Base-by-base conservation (phyloP, 2,329 filamentous ascomycete species). In the Didymella keratinophila region DNA sequence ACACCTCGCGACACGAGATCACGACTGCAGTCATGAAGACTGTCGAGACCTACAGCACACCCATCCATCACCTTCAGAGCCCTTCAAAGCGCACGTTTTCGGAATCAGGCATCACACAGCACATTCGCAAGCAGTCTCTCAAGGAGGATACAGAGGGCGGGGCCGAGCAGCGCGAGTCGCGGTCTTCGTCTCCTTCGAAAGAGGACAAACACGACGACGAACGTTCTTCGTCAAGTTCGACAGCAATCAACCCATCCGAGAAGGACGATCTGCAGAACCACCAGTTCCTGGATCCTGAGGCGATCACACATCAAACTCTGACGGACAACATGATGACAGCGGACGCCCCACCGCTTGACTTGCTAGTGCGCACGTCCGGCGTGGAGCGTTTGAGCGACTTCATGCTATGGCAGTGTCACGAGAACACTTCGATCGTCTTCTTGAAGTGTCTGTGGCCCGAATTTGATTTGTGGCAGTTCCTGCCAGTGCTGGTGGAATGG, bases 391-490 rank as follows among this genome's bases (percentile, higher is more conserved):
- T 99, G 58, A 97, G 93, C 73, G 95, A 99, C 76, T 99, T 98
- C 71, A 95, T 99, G 93, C 87, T 99, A 32, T 99, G 95, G 95
- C 95, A 99, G 78, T 95, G 92, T 70, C 93, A 98, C 73, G 87
- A 97, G 72, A 84, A 94, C 63, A 97, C 95, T 0, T 90, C 96
- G 60, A 90, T 99, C 64, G 92, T 96, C 59, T 99, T 98, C 74
- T 79, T 97, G 56, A 86, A 96, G 69, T 95, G 92, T 64, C 82
- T 97, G 62, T 99, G 95, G 95, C 95, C 95, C 2, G 92, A 97
- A 63, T 97, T 99, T 69, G 93, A 96, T 73, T 83, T 99, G 4
- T 94, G 93, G 88, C 86, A 93, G 58, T 97, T 98, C 77, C 78
- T 99, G 18, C 95, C 94, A 9, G 93, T 99, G 21, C 79, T 99